Evolutionary conservation across 208 protist species (phyloP).

Genomic region (Porcisia hertigi): DNA sequence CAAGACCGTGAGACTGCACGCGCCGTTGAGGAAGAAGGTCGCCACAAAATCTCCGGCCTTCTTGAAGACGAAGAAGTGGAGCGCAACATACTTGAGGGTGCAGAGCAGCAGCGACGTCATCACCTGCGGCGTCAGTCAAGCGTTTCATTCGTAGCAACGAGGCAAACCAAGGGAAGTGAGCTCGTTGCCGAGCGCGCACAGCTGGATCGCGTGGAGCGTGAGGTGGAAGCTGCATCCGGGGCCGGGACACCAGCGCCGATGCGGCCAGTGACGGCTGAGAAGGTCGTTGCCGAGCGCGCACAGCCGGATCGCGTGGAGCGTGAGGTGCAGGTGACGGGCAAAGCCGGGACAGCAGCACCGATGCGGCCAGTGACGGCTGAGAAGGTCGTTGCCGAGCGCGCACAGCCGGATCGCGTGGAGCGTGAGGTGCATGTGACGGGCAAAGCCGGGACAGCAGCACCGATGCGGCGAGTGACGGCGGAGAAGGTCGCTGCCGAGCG

Average conservation of each 20-base stretch:
- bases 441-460: neutral
- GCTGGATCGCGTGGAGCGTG: no score
- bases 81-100: slow-evolving; percentile 11
- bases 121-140: slow-evolving; percentile 13
- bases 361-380: no score
- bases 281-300: no score
- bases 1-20: slow-evolving; percentile 22
- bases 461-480: slow-evolving; percentile 1
- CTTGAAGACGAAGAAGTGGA: slow-evolving; percentile 26
- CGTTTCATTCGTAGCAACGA: neutral
- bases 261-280: no score
- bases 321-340: no score
- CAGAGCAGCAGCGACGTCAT: slow-evolving; percentile 17
- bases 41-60: neutral
- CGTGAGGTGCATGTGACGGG: neutral
- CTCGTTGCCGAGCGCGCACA: neutral
- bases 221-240: no score
- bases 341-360: no score
- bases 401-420: slow-evolving; percentile 12
- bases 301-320: no score
- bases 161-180: neutral
- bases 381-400: no score
- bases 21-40: neutral
- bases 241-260: no score
- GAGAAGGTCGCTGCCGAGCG: slow-evolving; percentile 12